Percentiles rank a stretch among this genome's conserved stretches.
These are phyloP conservation scores for Xylariaceae sp. DNA, from an alignment of 2,329 filamentous ascomycete genomes.

Conservation along the genomic window DNA sequence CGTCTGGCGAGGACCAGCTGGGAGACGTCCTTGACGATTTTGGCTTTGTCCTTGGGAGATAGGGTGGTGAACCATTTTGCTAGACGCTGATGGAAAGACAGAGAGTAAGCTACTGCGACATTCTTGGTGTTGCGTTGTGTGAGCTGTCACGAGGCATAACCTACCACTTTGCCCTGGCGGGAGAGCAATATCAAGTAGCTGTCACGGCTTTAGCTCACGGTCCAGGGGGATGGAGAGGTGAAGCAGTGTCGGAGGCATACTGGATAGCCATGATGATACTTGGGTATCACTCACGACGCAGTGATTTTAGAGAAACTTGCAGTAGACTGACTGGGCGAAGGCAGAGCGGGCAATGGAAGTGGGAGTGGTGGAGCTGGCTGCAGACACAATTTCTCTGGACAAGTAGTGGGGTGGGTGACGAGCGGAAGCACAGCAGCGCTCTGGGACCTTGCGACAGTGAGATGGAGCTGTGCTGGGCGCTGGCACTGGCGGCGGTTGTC, in stretches of 20 bases:
- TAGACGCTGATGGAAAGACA: slow-evolving; percentile 66
- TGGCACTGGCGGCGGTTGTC: too few relatives aligned
- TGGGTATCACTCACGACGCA: slow-evolving; percentile 27
- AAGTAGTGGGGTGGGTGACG: slow-evolving; percentile 32
- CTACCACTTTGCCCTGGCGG: slow-evolving; percentile 97
- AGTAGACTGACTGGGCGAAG: background rate
- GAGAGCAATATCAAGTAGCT: slow-evolving; percentile 98
- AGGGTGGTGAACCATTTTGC: slow-evolving; percentile 99
- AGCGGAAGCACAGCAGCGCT: slow-evolving; percentile 4
- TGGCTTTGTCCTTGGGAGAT: slow-evolving; percentile 97
- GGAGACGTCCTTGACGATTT: slow-evolving; percentile 99
- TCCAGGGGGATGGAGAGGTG: slow-evolving; percentile 4
- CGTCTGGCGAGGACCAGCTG: slow-evolving; percentile 93
- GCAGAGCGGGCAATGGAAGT: slow-evolving; percentile 1
- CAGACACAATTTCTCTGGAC: slow-evolving; percentile 22
- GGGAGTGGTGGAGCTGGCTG: slow-evolving; percentile 9
- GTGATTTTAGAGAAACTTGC: slow-evolving; percentile 1
- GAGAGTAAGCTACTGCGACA: background rate
- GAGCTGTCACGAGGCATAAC: slow-evolving; percentile 41
- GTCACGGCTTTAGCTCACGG: slow-evolving; percentile 23
- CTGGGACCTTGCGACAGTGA: too few relatives aligned
- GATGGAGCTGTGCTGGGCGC: too few relatives aligned
- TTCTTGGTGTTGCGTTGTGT: too few relatives aligned
- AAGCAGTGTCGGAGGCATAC: slow-evolving; percentile 34
- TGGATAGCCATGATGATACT: slow-evolving; percentile 48